Evolutionary conservation across 2,329 filamentous ascomycete species (phyloP), one percentile per base, ranked within the genome.

Genomic region (Xylariaceae sp.): DNA sequence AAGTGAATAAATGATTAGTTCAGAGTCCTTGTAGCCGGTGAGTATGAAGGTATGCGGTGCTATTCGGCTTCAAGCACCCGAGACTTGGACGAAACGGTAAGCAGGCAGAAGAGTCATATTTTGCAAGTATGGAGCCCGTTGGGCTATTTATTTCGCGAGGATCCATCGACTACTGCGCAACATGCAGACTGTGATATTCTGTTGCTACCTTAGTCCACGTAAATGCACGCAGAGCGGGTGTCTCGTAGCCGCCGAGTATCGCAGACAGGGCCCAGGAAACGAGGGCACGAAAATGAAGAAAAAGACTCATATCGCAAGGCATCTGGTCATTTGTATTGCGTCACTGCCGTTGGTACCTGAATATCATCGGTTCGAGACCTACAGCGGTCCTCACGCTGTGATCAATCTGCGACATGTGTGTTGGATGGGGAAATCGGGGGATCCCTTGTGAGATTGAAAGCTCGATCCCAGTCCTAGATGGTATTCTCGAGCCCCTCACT

Each of bases 161-260:
- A 42, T 48, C 42, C 42, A 47, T 39, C 24, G 36, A 48, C 49
- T 51, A 51, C 47, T 49, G 49, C 49, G 46, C 40, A 44, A 47
- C 47, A 47, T 52, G 50, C 50, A 52, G 43, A 30, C 43, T 51
- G 44, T 45, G 46, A 49, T 48, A 54, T 47, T n/a, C n/a, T n/a
- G n/a, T n/a, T n/a, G n/a, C n/a, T n/a, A 44, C 50, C 49, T 48
- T 53, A 46, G 39, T 51, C 44, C 43, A 48, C 44, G 46, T 39
- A 46, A 43, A 19, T 51, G 47, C 51, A 51, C 44, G 42, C 44
- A 48, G 47, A 26, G 22, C 43, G 39, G 45, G 47, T 45, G 44
- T 9, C 18, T n/a, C 28, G 16, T 44, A 42, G 42, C 44, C 44
- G 31, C 22, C 22, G 22, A 26, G 22, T 11, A 26, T 26, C 22